Base-by-base conservation (phyloP, 352 stramenopile species). In the Thraustotheca clavata region DNA sequence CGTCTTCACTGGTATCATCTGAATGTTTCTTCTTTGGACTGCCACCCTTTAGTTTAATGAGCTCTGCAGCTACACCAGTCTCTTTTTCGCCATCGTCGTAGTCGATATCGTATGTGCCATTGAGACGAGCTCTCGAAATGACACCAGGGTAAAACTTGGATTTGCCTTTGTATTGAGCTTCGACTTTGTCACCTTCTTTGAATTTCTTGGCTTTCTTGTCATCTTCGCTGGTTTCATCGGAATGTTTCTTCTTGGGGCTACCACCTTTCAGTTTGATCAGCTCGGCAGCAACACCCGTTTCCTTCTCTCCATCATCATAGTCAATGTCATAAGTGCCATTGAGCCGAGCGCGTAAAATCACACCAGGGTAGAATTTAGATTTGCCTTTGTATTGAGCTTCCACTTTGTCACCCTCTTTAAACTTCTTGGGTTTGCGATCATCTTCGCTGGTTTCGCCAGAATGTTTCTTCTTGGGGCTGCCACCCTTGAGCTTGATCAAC, bases 351-450 rank as follows among this genome's bases (percentile, higher is more conserved):
- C 72, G 62, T 4, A 71, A 69, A 29, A 97, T 89, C 7, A 70
- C 76, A 3, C 89, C 87, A 18, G 75, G 74, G 20, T 91, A 96
- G 71, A 77, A 94, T 33, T 73, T 83, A 11, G 69, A 71, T 52
- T 73, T 71, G 32, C 80, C 85, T 7, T 83, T 74, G 60, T 88
- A 91, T 8, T 59, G 71, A 8, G 83, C 86, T 55, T 94, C 75
- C 4, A 94, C 67, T 11, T 69, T 77, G 36, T 83, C 76, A 22
- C 76, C 76, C 38, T 71, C 62, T 31, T 67, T 74, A 24, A 83
- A 79, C 22, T 68, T 68, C n/a, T 68, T 69, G n/a, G 22, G 8
- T 11, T 62, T 49, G 8, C 18, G 4, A 11, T 68, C 32, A 60
- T 71, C 65, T n/a, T 59, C 43, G 54, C n/a, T 47, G 32, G 41